phyloP scores from a whole-genome alignment of 257 asterid genomes.

The Scutellaria galericulata region DNA sequence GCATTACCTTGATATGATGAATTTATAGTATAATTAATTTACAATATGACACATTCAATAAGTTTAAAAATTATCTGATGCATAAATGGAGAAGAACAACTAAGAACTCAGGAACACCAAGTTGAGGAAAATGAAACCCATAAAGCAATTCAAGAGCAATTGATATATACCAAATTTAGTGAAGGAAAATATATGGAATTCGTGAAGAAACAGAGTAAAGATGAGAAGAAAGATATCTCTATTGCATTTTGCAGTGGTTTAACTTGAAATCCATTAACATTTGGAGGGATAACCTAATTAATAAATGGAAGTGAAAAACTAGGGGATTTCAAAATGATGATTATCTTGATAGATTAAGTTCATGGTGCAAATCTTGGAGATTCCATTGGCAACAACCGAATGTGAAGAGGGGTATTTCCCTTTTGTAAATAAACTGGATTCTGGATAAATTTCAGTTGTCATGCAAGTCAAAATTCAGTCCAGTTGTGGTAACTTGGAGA shows the following conservation, averaged over 20 bases:
- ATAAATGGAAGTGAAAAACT: slow-evolving; percentile 12
- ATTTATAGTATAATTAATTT: slow-evolving; percentile 4
- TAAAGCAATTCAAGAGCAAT: neutral
- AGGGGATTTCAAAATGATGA: neutral
- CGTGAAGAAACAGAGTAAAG: slow-evolving; percentile 6
- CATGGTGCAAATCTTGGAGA: neutral
- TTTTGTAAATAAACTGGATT: neutral
- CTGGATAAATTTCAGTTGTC: neutral
- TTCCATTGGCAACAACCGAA: neutral
- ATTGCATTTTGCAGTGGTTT: slow-evolving; percentile 13
- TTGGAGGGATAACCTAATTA: neutral
- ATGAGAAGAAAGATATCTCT: neutral
- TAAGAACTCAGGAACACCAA: slow-evolving; percentile 8
- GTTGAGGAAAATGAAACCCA: slow-evolving; percentile 2
- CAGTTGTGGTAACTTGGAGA: neutral
- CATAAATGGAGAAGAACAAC: slow-evolving; percentile 8
- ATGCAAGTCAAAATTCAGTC: neutral
- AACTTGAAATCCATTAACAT: slow-evolving; percentile 13
- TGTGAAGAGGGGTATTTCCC: neutral
- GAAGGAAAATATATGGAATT: neutral
- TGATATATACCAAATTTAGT: neutral
- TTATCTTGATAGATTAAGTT: neutral
- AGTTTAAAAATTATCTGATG: slow-evolving; percentile 19
- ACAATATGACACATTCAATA: neutral
- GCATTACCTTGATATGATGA: slow-evolving; percentile 12